Conservation (phyloP, 2,329 filamentous ascomycete genomes). For the Cordyceps cateniannulata region DNA sequence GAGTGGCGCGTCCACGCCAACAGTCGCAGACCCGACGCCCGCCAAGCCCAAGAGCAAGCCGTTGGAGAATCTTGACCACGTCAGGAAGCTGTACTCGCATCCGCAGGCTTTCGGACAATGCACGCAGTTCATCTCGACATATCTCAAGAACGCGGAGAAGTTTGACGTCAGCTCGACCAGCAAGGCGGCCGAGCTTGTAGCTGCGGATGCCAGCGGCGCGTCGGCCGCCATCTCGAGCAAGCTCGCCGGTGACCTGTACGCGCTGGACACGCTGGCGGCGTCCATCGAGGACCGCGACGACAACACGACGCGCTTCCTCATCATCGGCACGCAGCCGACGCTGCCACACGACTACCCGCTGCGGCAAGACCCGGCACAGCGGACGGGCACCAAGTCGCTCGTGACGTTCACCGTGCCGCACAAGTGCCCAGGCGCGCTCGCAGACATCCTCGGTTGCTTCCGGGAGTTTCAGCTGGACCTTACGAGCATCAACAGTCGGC, state of each 20-base stretch:
- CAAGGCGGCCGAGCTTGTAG: constrained; percentile 72
- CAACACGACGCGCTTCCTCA: constrained; percentile 75
- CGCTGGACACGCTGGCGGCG: constrained; percentile 61
- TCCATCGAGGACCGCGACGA: constrained; percentile 67
- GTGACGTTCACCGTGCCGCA: constrained; percentile 81
- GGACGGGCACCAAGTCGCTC: constrained; percentile 56
- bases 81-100: constrained; percentile 81
- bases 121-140: constrained; percentile 60
- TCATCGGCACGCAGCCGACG: constrained; percentile 42
- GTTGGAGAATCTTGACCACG: constrained; percentile 46
- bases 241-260: constrained; percentile 63
- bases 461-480: constrained; percentile 67
- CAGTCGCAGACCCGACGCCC: constrained; percentile 36
- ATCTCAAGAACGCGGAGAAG: constrained; percentile 68
- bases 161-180: constrained; percentile 83
- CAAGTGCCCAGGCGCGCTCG: constrained; percentile 70
- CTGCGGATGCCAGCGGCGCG: constrained; percentile 48
- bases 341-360: constrained; percentile 21
- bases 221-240: constrained; percentile 74
- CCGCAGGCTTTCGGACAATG: constrained; percentile 96
- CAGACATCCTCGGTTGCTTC: constrained; percentile 75
- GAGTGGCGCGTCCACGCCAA: constrained; percentile 46
- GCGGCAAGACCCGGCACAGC: constrained; percentile 21
- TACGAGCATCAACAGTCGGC: constrained; percentile 84
- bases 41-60: constrained; percentile 42